A percentile compares a stretch with the other conserved stretches of the same genome.
Conservation (phyloP, 169 alveolate genomes). For the Blepharisma undulans region DNA sequence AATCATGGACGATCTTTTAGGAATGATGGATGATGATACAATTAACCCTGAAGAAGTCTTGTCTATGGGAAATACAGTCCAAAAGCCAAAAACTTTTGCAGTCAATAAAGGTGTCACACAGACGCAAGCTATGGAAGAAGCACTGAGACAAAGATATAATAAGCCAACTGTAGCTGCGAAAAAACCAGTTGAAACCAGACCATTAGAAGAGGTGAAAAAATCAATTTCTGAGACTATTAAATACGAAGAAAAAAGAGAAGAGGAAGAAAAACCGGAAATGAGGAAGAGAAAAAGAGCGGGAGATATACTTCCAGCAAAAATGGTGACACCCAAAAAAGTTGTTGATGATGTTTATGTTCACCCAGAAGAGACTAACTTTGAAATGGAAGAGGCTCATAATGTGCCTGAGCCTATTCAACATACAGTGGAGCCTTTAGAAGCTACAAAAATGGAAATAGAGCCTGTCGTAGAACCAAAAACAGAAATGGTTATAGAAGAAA, state of each 20-base stretch:
- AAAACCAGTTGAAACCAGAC: neutral
- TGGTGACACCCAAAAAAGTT: neutral
- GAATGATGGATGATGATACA: conserved; percentile 16
- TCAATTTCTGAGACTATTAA: neutral
- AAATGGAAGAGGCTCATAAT: neutral
- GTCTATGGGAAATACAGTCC: neutral
- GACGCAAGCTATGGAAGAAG: neutral
- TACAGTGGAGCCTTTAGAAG: neutral
- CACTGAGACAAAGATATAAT: neutral
- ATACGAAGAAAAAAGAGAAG: neutral
- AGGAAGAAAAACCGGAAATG: neutral
- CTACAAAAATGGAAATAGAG: neutral
- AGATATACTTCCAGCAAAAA: neutral
- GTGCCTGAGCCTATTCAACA: neutral
- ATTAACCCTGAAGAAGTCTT: neutral
- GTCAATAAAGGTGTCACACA: neutral
- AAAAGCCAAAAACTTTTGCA: neutral
- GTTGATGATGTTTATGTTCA: neutral
- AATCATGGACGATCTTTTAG: neutral
- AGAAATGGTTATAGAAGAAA: neutral
- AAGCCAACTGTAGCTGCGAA: neutral
- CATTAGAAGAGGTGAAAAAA: neutral
- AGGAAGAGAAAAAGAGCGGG: neutral
- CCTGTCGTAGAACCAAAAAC: neutral
- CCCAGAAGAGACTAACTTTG: neutral